Evolutionary conservation across 1,284 basidiomycete genomes (phyloP).

Genomic region (Porogramme epimiltina): DNA sequence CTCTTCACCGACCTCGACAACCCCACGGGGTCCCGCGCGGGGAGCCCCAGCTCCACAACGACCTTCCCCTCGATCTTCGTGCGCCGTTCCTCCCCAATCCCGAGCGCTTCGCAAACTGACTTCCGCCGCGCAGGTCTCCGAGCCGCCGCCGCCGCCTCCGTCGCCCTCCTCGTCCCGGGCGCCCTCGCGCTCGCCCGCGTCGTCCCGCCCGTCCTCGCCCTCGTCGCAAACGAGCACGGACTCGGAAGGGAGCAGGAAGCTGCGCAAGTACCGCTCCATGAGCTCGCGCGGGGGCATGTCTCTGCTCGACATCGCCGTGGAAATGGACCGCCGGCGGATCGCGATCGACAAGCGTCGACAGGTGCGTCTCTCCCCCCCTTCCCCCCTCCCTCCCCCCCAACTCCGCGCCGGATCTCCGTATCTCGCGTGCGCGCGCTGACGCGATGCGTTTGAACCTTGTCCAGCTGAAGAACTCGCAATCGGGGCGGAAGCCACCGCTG

Average conservation of each 20-base stretch:
- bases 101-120: not conserved
- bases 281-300: constrained; percentile 12
- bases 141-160: too few species aligned
- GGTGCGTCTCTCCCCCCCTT: not conserved
- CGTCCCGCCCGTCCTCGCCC: too few species aligned
- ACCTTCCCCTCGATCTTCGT: not conserved
- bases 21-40: not conserved
- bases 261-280: constrained; percentile 14
- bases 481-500: constrained; percentile 12
- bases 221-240: not conserved
- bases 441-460: not conserved
- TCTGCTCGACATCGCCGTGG: constrained; percentile 17
- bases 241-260: constrained; percentile 3
- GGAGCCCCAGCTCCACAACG: constrained; percentile 1
- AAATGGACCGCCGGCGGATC: constrained; percentile 13
- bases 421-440: too few species aligned
- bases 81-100: not conserved
- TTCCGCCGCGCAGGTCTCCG: not conserved
- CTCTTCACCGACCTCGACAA: not conserved
- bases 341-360: too few species aligned
- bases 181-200: not conserved
- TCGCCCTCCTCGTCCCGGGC: constrained; percentile 5
- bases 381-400: too few species aligned
- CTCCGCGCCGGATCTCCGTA: too few species aligned
- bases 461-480: constrained; percentile 16